Evolutionary conservation across 805 yeast genomes (phyloP).

Genomic region (Sugiyamaella floridensis): DNA sequence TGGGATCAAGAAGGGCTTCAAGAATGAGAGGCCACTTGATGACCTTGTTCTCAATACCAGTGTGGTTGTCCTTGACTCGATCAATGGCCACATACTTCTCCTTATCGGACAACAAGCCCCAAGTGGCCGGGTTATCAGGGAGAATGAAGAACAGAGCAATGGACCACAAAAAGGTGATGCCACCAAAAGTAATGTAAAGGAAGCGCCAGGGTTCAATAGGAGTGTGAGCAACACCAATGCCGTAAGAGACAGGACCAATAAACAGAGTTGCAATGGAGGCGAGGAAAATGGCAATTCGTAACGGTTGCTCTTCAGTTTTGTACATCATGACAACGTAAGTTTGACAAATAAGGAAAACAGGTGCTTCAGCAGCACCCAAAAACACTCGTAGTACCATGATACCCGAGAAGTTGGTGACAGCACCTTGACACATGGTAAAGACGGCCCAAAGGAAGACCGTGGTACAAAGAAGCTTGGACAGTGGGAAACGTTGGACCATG

Average conservation of each 20-base stretch:
- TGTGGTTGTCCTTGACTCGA: conserved; percentile 34
- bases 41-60: conserved; percentile 38
- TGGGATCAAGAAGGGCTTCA: conserved; percentile 44
- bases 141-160: conserved; percentile 32
- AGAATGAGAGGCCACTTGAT: conserved; percentile 42
- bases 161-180: conserved; percentile 38
- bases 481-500: conserved; percentile 14
- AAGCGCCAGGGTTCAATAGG: conserved; percentile 40
- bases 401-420: conserved; percentile 36
- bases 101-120: conserved; percentile 38
- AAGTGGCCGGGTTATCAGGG: conserved; percentile 52
- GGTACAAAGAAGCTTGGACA: conserved; percentile 29
- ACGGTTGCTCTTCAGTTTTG: conserved; percentile 11
- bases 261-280: conserved; percentile 10
- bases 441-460: conserved; percentile 35
- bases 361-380: conserved; percentile 13
- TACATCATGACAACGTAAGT: conserved; percentile 11
- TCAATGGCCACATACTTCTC: conserved; percentile 47
- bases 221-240: conserved; percentile 33
- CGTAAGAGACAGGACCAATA: conserved; percentile 19
- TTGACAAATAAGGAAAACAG: conserved; percentile 10
- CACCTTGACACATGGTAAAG: conserved; percentile 33
- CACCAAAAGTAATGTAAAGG: conserved; percentile 42
- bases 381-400: conserved; percentile 12
- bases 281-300: conserved; percentile 8